Conservation (phyloP, 768 basidiomycete genomes). For the Leccinum uliginosum region DNA sequence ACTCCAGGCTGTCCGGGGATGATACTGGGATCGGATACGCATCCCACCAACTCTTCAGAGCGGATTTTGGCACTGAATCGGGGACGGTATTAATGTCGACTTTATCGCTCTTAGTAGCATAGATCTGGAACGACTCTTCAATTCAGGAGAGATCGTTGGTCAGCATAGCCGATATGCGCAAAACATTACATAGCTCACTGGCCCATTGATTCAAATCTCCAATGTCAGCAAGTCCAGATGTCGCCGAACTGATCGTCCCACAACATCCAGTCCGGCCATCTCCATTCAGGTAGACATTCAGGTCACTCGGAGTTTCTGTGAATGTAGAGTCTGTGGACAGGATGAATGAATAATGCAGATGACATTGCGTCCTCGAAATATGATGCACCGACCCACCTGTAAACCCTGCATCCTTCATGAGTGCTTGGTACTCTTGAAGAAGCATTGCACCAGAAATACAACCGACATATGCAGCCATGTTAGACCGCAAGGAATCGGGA, state of each 20-base stretch:
- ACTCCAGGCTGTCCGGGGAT: constrained; percentile 26
- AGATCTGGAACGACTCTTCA: constrained; percentile 47
- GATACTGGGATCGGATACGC: constrained; percentile 43
- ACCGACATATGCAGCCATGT: constrained; percentile 38
- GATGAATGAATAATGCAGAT: neutral
- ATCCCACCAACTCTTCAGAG: constrained; percentile 49
- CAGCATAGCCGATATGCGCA: neutral
- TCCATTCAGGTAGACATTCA: constrained; percentile 31
- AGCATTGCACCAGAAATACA: constrained; percentile 47
- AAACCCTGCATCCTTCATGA: constrained; percentile 41
- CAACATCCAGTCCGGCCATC: constrained; percentile 16
- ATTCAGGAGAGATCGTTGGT: neutral
- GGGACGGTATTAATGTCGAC: neutral
- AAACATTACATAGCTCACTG: constrained; percentile 27
- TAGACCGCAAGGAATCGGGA: constrained; percentile 38
- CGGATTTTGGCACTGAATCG: neutral
- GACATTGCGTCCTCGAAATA: neutral
- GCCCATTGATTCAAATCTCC: constrained; percentile 43
- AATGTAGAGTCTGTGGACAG: constrained; percentile 37
- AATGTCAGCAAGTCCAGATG: constrained; percentile 1
- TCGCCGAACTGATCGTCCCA: neutral
- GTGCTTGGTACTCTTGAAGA: constrained; percentile 33
- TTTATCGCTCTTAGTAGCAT: constrained; percentile 34
- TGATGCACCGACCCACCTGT: constrained; percentile 26
- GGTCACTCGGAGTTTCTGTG: constrained; percentile 37